Evolutionary conservation across 345 rosid genomes (phyloP), one percentile per base, ranked within the genome.

Genomic region (Murraya koenigii): DNA sequence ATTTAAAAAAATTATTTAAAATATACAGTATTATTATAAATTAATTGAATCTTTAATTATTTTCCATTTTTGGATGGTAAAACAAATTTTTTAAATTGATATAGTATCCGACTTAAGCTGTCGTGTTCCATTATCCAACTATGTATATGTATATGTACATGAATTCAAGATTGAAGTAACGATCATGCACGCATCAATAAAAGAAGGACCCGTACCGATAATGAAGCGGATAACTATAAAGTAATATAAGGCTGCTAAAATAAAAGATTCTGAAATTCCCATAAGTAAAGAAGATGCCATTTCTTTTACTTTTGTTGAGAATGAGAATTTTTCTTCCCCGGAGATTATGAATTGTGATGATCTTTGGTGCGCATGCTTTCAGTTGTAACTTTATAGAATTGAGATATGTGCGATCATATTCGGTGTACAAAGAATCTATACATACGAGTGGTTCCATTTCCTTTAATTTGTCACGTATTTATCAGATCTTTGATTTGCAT

Each of bases 241-340:
- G 68, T 23, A 22, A 13, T 55, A 17, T 10, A 28, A 28, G 47
- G 61, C 61, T 33, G 63, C 49, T 38, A 38, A 52, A 17, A 52
- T 52, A 0, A 41, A 61, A 74, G 20, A 74, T 74, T 61, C 68
- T 41, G 44, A 61, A 63, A 62, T 62, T 5, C 67, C 13, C 4
- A 17, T 26, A 47, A 7, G 17, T 47, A 41, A 52, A 2, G n/a
- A 74, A 73, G 67, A 73, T 36, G 76, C 77, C 35, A 3, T 49
- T 49, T 72, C 10, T n/a, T 35, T 35, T 36, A 35, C 28, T 33
- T 72, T 7, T 72, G 1, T 52, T 52, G 38, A 74, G 77, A 74
- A 74, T 74, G 49, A 62, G 77, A 74, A 74, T 66, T 55, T 66
- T 32, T 44, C 41, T 60, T 75, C 15, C 30, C 47, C 60, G 7